Evolutionary conservation across 1,284 basidiomycete genomes (phyloP), one percentile per base, ranked within the genome.

Genomic region (Tylopilus orsonianus): DNA sequence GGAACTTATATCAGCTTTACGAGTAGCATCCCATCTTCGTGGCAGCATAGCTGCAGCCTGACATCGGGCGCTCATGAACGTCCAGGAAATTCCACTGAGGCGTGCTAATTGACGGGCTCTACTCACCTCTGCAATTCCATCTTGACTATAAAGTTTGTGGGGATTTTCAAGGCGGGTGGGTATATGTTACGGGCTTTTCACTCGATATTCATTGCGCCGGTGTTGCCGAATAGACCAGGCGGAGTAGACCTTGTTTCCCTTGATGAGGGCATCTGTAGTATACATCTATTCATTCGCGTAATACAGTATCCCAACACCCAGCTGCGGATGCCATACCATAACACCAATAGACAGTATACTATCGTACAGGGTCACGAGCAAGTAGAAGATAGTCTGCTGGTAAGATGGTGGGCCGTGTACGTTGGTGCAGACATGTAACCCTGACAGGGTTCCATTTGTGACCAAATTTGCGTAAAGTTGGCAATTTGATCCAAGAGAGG

Each of bases 351-450:
- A 40, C 48, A 61, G 1, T 0, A 45, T 18, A 2, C 36, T 19
- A 2, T 59, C 54, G 6, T 38, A 60, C 13, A 47, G 2, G 29
- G 62, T 20, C 22, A 52, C 34, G 3, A 55, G 59, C 14, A 61
- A 20, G 57, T 57, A 57, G 13, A 57, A 13, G 8, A 42, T 14
- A 12, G 55, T 58, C 3, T 38, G 9, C 18, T 20, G 36, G 14
- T 32, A 59, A 44, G 48, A 57, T 1, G 49, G 16, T 3, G 54
- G 50, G 0, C 18, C 32, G 2, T 4, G 26, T 13, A 23, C 24
- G 36, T 57, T 12, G 1, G 60, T 22, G 14, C 58, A 59, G 18
- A 62, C 56, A 23, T 52, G 40, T 3, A 53, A 16, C 7, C 52
- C 44, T 10, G 16, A 6, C 13, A 14, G 3, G 2, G 52, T 19